These are phyloP conservation scores for Amanita pseudoporphyria DNA, from an alignment of 768 basidiomycete genomes.

Conservation along the genomic window DNA sequence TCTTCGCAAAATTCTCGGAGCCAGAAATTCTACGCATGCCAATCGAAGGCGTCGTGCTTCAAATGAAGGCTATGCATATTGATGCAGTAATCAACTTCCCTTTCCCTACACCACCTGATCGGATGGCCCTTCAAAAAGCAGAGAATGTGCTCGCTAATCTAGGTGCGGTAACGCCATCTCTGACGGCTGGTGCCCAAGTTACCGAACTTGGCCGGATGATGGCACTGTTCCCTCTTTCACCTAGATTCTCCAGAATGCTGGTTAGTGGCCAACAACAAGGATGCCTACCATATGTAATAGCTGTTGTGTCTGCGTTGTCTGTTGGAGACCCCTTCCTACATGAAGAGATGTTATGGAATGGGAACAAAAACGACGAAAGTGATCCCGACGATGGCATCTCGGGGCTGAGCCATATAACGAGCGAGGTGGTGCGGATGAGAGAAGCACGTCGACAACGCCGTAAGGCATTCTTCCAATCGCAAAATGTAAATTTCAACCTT, in stretches of 20 bases:
- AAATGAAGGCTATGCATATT: constrained; percentile 99
- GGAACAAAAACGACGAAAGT: constrained; percentile 25
- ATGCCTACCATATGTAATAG: constrained; percentile 79
- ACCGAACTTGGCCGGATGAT: constrained; percentile 88
- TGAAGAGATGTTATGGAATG: constrained; percentile 54
- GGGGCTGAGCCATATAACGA: constrained; percentile 35
- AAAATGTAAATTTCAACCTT: constrained; percentile 40
- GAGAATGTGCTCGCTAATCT: constrained; percentile 75
- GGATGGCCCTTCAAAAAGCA: constrained; percentile 62
- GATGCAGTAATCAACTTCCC: constrained; percentile 96
- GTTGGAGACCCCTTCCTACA: constrained; percentile 95
- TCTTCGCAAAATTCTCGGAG: constrained; percentile 78
- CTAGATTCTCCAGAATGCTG: constrained; percentile 93
- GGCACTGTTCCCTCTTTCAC: constrained; percentile 90
- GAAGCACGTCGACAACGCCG: constrained; percentile 52
- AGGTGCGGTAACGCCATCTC: constrained; percentile 57
- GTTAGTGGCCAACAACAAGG: constrained; percentile 83
- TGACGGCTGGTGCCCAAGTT: constrained; percentile 43
- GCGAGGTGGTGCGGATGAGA: constrained; percentile 38
- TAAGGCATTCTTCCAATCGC: constrained; percentile 75
- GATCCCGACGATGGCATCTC: constrained; percentile 24
- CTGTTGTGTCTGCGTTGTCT: constrained; percentile 83
- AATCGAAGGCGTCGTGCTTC: constrained; percentile 92
- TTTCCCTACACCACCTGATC: constrained; percentile 93
- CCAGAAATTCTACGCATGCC: constrained; percentile 95